Evolutionary conservation across 345 rosid genomes (phyloP).

Genomic region (Sapria himalayana): DNA sequence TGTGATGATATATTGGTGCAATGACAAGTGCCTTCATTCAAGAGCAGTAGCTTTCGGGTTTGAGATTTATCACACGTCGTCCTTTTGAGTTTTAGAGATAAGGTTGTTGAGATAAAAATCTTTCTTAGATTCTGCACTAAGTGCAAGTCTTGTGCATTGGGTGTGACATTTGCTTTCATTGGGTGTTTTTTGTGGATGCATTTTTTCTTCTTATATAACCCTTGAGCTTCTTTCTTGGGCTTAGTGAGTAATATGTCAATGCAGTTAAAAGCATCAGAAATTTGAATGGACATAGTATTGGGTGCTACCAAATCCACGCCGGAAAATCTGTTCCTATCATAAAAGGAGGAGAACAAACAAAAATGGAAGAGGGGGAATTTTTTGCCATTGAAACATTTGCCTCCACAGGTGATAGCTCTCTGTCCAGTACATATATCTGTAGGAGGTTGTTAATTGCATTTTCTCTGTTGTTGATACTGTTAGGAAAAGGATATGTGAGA

Average conservation of each 20-base stretch:
- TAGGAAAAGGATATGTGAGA: conserved; percentile 82
- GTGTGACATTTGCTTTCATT: too few relatives aligned
- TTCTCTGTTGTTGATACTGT: conserved; percentile 4
- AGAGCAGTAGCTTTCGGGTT: too few relatives aligned
- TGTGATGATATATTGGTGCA: too few relatives aligned
- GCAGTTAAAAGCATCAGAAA: conserved; percentile 84
- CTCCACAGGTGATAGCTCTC: conserved; percentile 44
- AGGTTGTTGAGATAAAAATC: too few relatives aligned
- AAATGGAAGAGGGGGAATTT: conserved; percentile 97
- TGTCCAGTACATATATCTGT: too few relatives aligned
- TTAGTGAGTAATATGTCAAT: too few relatives aligned
- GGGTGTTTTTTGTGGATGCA: too few relatives aligned
- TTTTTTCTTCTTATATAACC: neutral
- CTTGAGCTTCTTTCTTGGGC: conserved; percentile 1
- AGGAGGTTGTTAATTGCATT: neutral
- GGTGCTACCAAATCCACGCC: conserved; percentile 82
- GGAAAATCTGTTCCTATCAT: conserved; percentile 89
- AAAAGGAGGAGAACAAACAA: conserved; percentile 94
- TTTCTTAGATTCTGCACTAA: too few relatives aligned
- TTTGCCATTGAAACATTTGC: conserved; percentile 87
- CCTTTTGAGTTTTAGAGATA: too few relatives aligned
- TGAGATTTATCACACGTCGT: too few relatives aligned
- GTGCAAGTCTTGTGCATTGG: too few relatives aligned
- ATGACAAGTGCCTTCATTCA: too few relatives aligned
- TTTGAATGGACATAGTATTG: conserved; percentile 76